Conservation (phyloP, 73 alveolate species). For the Tetrahymena elliotti region DNA sequence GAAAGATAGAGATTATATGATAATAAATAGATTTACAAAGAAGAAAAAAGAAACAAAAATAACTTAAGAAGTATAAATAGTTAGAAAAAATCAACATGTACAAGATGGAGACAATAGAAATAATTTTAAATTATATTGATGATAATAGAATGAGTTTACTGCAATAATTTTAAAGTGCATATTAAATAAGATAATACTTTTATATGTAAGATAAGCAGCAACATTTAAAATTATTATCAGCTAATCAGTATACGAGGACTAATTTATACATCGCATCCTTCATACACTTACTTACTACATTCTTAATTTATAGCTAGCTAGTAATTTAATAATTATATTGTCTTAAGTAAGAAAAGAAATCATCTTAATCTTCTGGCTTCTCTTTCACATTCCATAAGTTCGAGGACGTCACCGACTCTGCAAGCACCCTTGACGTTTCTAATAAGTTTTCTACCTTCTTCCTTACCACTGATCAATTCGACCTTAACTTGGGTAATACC, state of each 20-base stretch:
- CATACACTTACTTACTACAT: background rate
- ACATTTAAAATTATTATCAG: background rate
- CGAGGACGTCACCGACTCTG: conserved; percentile 95
- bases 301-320: background rate
- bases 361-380: conserved; percentile 98
- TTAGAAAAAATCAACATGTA: background rate
- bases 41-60: background rate
- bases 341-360: background rate
- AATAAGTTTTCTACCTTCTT: conserved; percentile 81
- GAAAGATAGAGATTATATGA: too few species aligned
- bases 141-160: background rate
- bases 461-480: conserved; percentile 59
- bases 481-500: conserved; percentile 97
- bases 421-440: conserved; percentile 99
- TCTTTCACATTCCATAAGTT: conserved; percentile 97
- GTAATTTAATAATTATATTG: background rate
- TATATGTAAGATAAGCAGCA: background rate
- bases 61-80: background rate
- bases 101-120: background rate
- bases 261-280: background rate
- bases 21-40: too few species aligned
- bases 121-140: background rate
- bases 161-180: background rate
- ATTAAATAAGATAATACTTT: background rate
- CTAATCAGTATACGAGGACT: background rate